Evolutionary conservation across 2,329 filamentous ascomycete species (phyloP).

Genomic region (Colletotrichum caudatum): DNA sequence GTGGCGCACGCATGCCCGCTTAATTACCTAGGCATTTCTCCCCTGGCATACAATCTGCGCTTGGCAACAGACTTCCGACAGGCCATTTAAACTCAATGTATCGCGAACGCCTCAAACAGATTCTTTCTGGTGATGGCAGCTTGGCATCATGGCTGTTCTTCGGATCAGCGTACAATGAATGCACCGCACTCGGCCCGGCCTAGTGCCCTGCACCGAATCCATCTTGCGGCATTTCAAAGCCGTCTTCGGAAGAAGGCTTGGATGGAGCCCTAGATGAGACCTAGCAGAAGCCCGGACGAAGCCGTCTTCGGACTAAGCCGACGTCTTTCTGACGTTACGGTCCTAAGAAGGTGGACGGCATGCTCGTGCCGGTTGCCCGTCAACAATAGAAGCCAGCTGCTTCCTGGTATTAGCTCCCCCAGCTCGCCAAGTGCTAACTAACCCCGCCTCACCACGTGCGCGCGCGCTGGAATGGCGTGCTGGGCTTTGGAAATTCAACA

Average conservation of each 20-base stretch:
- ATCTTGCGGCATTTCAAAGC: not conserved
- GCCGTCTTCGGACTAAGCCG: not conserved
- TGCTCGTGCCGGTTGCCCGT: not conserved
- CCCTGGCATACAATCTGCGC: not conserved
- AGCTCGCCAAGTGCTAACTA: not conserved
- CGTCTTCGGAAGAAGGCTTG: not conserved
- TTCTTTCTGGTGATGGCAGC: not conserved
- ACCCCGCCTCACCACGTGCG: not conserved
- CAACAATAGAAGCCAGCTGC: not conserved
- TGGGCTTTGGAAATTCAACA: not conserved
- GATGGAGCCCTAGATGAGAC: too few species aligned
- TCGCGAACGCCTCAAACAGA: not conserved
- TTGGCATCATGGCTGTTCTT: not conserved
- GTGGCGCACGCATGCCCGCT: not conserved
- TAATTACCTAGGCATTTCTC: not conserved
- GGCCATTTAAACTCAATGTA: conserved; percentile 3
- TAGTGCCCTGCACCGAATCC: not conserved
- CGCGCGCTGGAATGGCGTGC: conserved; percentile 8
- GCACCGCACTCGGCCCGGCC: not conserved
- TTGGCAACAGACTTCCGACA: conserved; percentile 1
- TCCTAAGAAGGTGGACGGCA: not conserved
- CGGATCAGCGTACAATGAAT: not conserved
- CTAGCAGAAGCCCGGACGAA: too few species aligned
- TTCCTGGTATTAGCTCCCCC: not conserved
- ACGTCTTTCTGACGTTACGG: not conserved